phyloP scores from a whole-genome alignment of 2,329 filamentous ascomycete species.

The Hypomyces rosellus region DNA sequence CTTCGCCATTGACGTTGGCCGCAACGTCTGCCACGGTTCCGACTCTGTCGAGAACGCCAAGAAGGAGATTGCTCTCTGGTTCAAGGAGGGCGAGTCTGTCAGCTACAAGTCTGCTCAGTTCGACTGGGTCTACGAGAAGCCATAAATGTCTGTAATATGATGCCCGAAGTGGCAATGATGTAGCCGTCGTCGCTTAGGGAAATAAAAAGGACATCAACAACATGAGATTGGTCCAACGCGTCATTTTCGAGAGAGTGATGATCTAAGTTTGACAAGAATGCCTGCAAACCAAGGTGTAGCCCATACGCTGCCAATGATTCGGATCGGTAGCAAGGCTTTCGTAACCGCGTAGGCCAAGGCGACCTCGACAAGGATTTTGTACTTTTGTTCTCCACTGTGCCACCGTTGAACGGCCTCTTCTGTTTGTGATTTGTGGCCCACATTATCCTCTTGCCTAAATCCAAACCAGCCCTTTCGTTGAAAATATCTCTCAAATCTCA shows the following conservation, averaged over 20 bases:
- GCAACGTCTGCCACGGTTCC: conserved; percentile 99
- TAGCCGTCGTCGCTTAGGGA: conserved; percentile 13
- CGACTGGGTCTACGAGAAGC: conserved; percentile 98
- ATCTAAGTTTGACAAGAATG: conserved; percentile 42
- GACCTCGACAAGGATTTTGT: conserved; percentile 59
- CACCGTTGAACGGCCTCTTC: conserved; percentile 30
- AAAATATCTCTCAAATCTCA: conserved; percentile 72
- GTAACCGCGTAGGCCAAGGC: conserved; percentile 88
- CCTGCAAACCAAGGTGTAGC: conserved; percentile 88
- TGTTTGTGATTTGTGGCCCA: conserved; percentile 12
- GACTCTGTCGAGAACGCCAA: conserved; percentile 97
- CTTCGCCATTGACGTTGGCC: conserved; percentile 73
- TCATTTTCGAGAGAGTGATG: conserved; percentile 22
- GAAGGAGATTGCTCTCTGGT: conserved; percentile 99
- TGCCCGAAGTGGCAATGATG: neutral
- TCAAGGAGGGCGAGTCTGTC: conserved; percentile 80
- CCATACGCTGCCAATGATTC: conserved; percentile 76
- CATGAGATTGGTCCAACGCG: conserved; percentile 2
- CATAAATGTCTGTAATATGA: conserved; percentile 29
- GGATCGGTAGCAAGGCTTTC: conserved; percentile 72
- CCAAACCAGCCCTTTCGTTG: conserved; percentile 75
- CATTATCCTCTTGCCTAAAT: conserved; percentile 35
- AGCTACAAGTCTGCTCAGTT: conserved; percentile 77
- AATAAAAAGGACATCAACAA: conserved; percentile 19
- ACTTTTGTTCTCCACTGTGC: conserved; percentile 37